Conservation (phyloP, 2,329 filamentous ascomycete genomes). For the Graphilbum sp. region DNA sequence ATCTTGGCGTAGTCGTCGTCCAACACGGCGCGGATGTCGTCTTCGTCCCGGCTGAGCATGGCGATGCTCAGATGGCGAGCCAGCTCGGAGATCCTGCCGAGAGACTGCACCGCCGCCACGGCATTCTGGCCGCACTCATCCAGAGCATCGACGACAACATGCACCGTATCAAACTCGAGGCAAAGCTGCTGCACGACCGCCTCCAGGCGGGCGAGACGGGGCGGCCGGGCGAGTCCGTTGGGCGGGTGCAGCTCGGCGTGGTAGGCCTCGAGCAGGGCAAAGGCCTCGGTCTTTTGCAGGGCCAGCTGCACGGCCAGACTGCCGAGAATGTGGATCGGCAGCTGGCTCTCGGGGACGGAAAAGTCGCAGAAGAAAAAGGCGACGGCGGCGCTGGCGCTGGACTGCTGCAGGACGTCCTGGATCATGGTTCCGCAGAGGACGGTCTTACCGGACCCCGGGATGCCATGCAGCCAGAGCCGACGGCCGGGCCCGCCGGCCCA, state of each 20-base stretch:
- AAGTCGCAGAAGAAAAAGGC: conserved; percentile 19
- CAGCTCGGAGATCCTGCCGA: background rate
- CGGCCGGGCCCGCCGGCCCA: conserved; percentile 10
- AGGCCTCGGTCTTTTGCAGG: conserved; percentile 12
- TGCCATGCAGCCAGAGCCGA: conserved; percentile 14
- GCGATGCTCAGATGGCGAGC: background rate
- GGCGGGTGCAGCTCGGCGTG: conserved; percentile 7
- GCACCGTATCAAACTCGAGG: background rate
- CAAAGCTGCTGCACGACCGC: background rate
- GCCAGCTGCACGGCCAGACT: conserved; percentile 15
- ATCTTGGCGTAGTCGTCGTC: background rate
- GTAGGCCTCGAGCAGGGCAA: conserved; percentile 8
- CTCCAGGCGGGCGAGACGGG: background rate
- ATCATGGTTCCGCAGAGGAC: conserved; percentile 13
- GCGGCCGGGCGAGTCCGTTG: background rate
- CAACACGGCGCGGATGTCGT: background rate
- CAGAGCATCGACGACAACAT: background rate
- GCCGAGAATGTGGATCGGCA: conserved; percentile 11
- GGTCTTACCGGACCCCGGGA: conserved; percentile 15
- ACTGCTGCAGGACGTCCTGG: conserved; percentile 7
- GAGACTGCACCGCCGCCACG: background rate
- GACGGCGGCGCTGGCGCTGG: conserved; percentile 4
- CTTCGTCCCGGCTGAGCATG: conserved; percentile 1
- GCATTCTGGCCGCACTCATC: background rate
- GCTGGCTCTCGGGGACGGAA: conserved; percentile 10